Base-by-base conservation (phyloP, 2,329 filamentous ascomycete genomes). In the Tetracladium maxilliforme region DNA sequence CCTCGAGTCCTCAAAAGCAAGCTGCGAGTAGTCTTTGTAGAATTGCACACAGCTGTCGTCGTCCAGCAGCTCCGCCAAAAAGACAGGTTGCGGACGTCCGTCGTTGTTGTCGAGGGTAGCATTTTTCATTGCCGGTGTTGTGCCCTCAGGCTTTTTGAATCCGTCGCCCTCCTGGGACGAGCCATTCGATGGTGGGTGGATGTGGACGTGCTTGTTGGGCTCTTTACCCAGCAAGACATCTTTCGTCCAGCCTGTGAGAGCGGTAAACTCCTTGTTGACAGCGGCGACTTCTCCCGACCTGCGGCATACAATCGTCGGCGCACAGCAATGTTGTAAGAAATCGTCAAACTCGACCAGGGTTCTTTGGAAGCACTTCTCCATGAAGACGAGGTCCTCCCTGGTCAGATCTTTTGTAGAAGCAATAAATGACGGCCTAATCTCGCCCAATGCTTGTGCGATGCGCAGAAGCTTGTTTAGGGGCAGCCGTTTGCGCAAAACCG, bases 331-430 rank as follows among this genome's bases (percentile, higher is more conserved):
- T 29, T 81, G 73, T 57, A 94, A 79, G 37, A 92, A 90, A 35
- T 92, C 83, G 44, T 95, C 83, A 41, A 92, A 92, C 45, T 93
- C 84, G 43, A 84, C 83, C 8, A 95, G 61, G 0, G 83, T 92
- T 19, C 90, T 71, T 50, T 98, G 90, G 44, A 95, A 83, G 42
- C 81, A 92, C 52, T 92, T 92, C 49, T 98, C 90, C 79, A 93
- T 93, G 48, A 95, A 94, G 13, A 98, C 74, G 15, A 95, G 60
- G 48, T 98, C 90, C 41, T 90, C 77, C 11, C 75, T 64, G 35
- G 83, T 86, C 32, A 95, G 58, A n/a, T 82, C 84, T 41, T 81
- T 80, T 12, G 82, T 92, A 33, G 83, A 92, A 8, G 84, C 76
- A 34, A 95, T 87, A 45, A 98, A 90, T 0, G 84, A 90, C 3